Conservation (phyloP, 2,329 filamentous ascomycete species). For the Ceratocystis eucalypticola region DNA sequence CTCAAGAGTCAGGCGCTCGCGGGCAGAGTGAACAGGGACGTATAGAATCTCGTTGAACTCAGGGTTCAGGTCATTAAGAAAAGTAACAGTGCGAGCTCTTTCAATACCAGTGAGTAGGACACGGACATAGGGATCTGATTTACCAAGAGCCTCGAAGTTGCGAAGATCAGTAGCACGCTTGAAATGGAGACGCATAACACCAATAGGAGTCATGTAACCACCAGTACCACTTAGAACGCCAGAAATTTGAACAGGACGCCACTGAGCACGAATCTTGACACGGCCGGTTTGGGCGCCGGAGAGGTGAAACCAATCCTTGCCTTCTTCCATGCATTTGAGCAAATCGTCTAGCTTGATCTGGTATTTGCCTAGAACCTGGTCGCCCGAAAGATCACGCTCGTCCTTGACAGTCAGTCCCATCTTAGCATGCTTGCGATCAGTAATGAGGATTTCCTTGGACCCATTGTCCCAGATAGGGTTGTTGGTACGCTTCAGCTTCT, state of each 20-base stretch:
- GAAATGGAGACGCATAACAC: conserved; percentile 91
- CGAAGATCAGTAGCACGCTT: conserved; percentile 67
- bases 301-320: conserved; percentile 92
- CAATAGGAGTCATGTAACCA: conserved; percentile 85
- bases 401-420: conserved; percentile 91
- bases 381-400: conserved; percentile 69
- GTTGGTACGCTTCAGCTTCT: conserved; percentile 92
- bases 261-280: conserved; percentile 80
- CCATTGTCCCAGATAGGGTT: conserved; percentile 93
- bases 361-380: conserved; percentile 79
- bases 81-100: conserved; percentile 85
- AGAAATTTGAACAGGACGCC: conserved; percentile 84
- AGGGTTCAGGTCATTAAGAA: conserved; percentile 88
- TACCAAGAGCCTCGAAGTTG: conserved; percentile 89
- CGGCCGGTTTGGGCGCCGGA: conserved; percentile 68
- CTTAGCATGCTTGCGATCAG: conserved; percentile 79
- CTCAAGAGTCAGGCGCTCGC: conserved; percentile 76
- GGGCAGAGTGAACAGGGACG: conserved; percentile 70
- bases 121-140: conserved; percentile 88
- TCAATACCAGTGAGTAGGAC: conserved; percentile 81
- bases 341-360: conserved; percentile 94
- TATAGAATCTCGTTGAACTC: conserved; percentile 95
- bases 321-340: conserved; percentile 77
- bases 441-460: conserved; percentile 87
- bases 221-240: conserved; percentile 64